Evolutionary conservation across 2,329 filamentous ascomycete genomes (phyloP), one percentile per base, ranked within the genome.

Genomic region (Xylariaceae sp.): DNA sequence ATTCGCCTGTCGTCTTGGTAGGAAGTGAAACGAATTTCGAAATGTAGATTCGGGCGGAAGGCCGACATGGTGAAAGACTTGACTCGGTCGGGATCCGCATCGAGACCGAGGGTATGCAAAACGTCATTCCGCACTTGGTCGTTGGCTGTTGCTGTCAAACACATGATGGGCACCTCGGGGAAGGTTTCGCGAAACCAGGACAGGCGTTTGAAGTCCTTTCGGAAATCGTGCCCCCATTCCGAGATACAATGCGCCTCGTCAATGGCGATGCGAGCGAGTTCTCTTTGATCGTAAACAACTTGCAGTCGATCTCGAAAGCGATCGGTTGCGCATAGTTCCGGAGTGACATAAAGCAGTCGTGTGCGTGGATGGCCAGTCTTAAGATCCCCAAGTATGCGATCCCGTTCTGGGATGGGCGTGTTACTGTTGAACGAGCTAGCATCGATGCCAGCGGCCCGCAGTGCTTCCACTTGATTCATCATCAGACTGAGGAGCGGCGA

Each of bases 161-260:
- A 95, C 68, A 94, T 96, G 54, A 97, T 87, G 5, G 92, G 91
- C 0, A 96, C 89, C 48, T 87, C 80, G 0, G 90, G 89, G 57
- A 94, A 90, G 6, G 83, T 83, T 43, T 82, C 77, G 58, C 88
- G 86, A 73, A 97, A 94, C 83, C 89, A 96, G 2, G 82, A 85
- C 6, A 97, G 77, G 17, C 86, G 81, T 64, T 94, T 90, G 70
- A 96, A 97, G 49, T 90, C 88, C 33, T 86, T 88, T n/a, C 92
- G 86, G 66, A 97, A 97, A 68, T 97, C 92, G 66, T 97, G 91
- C 1, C 92, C 92, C 92, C 92, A 96, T 83, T 96, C 91, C 19
- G 89, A 95, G 59, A 97, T 95, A 67, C 92, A 97, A 68, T 97
- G 92, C 2, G 92, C 92, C 71, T 97, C 92, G 63, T 97, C 92